A percentile compares a stretch with the other conserved stretches of the same genome.
These are phyloP conservation scores for Cicer judaicum DNA, from an alignment of 306 rosid genomes.

Conservation along the genomic window DNA sequence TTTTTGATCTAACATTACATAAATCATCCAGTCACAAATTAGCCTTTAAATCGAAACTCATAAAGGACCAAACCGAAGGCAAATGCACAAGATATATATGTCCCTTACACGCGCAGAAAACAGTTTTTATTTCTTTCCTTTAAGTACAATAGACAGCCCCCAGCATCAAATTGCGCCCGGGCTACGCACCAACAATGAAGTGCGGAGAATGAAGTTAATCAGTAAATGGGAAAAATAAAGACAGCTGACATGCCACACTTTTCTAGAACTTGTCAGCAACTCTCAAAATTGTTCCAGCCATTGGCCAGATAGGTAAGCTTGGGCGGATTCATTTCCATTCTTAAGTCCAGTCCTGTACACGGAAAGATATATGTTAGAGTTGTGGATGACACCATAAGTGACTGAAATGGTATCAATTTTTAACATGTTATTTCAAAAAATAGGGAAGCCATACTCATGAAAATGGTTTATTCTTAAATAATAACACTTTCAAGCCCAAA, in stretches of 20 bases:
- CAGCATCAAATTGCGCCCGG: constrained; percentile 51
- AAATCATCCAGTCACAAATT: constrained; percentile 23
- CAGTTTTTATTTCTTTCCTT: constrained; percentile 38
- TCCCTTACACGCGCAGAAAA: constrained; percentile 44
- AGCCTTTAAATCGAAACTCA: constrained; percentile 33
- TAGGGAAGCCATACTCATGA: constrained; percentile 14
- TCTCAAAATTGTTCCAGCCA: constrained; percentile 64
- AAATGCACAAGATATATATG: constrained; percentile 28
- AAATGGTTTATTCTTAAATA: constrained; percentile 20
- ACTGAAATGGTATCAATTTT: not conserved
- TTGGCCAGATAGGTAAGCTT: constrained; percentile 43
- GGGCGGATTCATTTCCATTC: constrained; percentile 41
- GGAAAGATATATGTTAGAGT: constrained; percentile 12
- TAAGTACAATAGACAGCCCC: constrained; percentile 48
- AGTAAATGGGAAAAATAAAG: constrained; percentile 23
- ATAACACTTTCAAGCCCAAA: constrained; percentile 10
- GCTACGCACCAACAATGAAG: constrained; percentile 50
- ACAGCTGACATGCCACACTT: constrained; percentile 47
- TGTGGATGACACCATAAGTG: not conserved
- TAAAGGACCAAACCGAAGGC: constrained; percentile 11
- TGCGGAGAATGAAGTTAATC: constrained; percentile 42
- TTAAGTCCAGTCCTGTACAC: constrained; percentile 36
- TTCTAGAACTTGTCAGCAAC: constrained; percentile 49
- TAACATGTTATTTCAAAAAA: constrained; percentile 28
- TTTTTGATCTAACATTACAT: not conserved